Evolutionary conservation across 257 asterid genomes (phyloP).

Genomic region (Solanum clarkiae): DNA sequence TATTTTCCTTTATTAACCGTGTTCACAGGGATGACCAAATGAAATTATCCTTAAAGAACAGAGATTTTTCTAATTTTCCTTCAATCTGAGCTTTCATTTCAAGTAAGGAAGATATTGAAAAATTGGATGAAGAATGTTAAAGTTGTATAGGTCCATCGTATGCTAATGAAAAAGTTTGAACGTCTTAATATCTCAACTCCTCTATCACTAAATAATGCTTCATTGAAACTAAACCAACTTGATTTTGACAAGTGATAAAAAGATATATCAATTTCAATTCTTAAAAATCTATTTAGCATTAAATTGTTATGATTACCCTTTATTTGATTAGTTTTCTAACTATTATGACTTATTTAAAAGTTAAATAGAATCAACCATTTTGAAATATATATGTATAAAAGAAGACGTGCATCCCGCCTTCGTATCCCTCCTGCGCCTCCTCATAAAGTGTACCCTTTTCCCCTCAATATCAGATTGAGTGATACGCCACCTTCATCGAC

Average conservation of each 20-base stretch:
- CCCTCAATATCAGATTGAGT: too few species aligned
- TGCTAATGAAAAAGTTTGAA: too few species aligned
- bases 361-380: not conserved
- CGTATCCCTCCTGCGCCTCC: too few species aligned
- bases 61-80: not conserved
- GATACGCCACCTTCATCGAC: too few species aligned
- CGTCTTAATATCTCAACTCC: too few species aligned
- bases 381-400: too few species aligned
- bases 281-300: not conserved
- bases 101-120: not conserved
- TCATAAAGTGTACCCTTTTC: too few species aligned
- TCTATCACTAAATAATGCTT: not conserved
- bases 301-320: not conserved
- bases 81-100: not conserved
- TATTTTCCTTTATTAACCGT: not conserved
- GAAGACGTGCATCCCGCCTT: too few species aligned
- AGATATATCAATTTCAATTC: not conserved
- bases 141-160: too few species aligned
- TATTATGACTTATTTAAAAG: not conserved
- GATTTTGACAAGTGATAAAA: not conserved
- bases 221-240: not conserved
- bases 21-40: not conserved
- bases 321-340: not conserved
- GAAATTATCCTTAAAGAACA: not conserved
- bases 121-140: not conserved